Evolutionary conservation across 257 asterid genomes (phyloP).

Genomic region (Solanum rostratum): DNA sequence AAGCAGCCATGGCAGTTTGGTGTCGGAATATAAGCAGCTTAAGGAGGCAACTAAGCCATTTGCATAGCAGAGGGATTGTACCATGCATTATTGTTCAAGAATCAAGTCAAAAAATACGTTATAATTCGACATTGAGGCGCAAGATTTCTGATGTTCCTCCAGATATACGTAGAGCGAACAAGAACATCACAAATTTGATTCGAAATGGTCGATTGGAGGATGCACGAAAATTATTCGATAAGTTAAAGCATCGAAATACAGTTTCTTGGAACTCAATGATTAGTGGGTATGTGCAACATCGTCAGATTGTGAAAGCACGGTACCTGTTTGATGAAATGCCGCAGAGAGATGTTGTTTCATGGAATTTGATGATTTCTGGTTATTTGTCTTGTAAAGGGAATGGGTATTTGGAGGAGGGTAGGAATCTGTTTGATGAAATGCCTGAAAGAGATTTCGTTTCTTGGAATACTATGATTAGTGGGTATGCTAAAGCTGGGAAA

Average conservation of each 20-base stretch:
- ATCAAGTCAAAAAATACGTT: background rate
- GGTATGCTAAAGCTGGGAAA: conserved; percentile 55
- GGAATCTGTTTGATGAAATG: conserved; percentile 54
- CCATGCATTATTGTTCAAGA: background rate
- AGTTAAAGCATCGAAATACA: conserved; percentile 29
- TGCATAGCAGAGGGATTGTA: background rate
- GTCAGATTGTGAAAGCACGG: conserved; percentile 49
- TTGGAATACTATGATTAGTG: conserved; percentile 87
- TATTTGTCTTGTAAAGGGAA: conserved; percentile 41
- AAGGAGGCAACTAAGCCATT: background rate
- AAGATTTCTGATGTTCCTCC: background rate
- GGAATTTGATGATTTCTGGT: conserved; percentile 64
- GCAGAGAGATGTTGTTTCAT: conserved; percentile 47
- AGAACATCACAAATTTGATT: conserved; percentile 38
- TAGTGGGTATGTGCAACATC: conserved; percentile 42
- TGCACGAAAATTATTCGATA: conserved; percentile 47
- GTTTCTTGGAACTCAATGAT: conserved; percentile 86
- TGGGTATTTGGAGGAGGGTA: conserved; percentile 34
- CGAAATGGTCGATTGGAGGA: conserved; percentile 40
- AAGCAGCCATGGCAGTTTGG: background rate
- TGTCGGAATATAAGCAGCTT: background rate
- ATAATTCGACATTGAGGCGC: background rate
- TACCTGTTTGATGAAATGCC: conserved; percentile 67
- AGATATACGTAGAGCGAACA: conserved; percentile 28
- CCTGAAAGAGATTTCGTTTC: conserved; percentile 40